These are phyloP conservation scores for Acanthamoeba lenticulata DNA, from an alignment of 208 protist genomes.

Conservation along the genomic window DNA sequence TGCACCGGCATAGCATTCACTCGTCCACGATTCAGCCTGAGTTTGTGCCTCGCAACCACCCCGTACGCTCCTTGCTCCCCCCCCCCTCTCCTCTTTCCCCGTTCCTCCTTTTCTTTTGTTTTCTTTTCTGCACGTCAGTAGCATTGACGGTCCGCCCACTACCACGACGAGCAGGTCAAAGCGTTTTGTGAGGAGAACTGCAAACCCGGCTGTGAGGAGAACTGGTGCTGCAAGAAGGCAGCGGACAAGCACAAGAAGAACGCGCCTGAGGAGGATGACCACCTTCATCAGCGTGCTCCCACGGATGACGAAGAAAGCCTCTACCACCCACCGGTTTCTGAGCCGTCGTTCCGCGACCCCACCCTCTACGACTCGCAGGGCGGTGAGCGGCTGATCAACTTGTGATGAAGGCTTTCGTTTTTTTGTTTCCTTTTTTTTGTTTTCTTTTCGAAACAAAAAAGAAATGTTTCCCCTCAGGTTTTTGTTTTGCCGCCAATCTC, in stretches of 20 bases:
- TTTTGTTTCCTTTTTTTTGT: background rate
- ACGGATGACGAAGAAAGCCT: background rate
- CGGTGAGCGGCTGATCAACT: background rate
- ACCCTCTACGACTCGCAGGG: background rate
- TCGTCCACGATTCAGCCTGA: conserved; percentile 86
- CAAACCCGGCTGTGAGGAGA: conserved; percentile 70
- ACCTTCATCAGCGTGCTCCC: background rate
- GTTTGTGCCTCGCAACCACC: conserved; percentile 72
- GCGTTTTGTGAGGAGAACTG: conserved; percentile 74
- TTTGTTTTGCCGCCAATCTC: too few relatives aligned
- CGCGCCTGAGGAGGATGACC: background rate
- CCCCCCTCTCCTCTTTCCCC: background rate
- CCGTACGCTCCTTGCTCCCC: background rate
- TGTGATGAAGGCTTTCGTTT: background rate
- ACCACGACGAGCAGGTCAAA: background rate
- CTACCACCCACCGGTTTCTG: background rate
- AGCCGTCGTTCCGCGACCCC: background rate
- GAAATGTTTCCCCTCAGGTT: too few relatives aligned
- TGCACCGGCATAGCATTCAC: conserved; percentile 84
- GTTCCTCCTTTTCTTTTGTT: too few relatives aligned
- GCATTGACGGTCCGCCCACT: background rate
- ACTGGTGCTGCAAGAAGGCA: conserved; percentile 76
- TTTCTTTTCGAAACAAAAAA: too few relatives aligned
- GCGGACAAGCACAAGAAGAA: conserved; percentile 23
- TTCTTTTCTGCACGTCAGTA: too few relatives aligned